Percentiles rank a stretch among this genome's conserved stretches.
Evolutionary conservation across 2,329 filamentous ascomycete species (phyloP).

Genomic region (Xylaria sp.): DNA sequence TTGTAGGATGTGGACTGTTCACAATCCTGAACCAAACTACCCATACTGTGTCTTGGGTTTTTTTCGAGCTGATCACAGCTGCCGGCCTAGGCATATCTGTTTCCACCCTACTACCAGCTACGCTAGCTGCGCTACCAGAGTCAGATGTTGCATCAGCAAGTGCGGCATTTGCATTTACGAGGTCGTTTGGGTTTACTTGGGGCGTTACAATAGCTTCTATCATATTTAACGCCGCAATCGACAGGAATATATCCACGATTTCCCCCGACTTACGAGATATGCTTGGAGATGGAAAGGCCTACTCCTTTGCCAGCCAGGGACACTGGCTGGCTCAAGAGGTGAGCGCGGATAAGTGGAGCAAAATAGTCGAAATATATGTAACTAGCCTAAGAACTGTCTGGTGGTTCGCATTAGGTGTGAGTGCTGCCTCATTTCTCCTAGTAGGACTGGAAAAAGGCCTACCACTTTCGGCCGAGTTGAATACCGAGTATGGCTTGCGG

Average conservation of each 20-base stretch:
- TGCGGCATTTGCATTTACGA: conserved; percentile 47
- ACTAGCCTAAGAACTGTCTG: conserved; percentile 10
- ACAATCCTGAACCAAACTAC: conserved; percentile 43
- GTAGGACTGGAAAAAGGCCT: too few species aligned
- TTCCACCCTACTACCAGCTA: conserved; percentile 43
- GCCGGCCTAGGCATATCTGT: conserved; percentile 43
- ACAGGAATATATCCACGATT: conserved; percentile 27
- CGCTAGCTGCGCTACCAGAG: conserved; percentile 47
- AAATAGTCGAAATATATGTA: neutral
- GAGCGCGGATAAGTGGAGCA: neutral
- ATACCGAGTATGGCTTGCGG: too few species aligned
- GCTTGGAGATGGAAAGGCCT: neutral
- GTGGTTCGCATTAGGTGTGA: too few species aligned
- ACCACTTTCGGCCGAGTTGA: too few species aligned
- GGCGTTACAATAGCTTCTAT: conserved; percentile 46
- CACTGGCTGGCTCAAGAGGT: neutral
- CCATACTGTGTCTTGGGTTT: conserved; percentile 43
- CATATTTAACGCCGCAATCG: conserved; percentile 47
- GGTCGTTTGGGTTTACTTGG: conserved; percentile 48
- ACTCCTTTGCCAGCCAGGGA: conserved; percentile 14
- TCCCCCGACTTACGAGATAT: neutral
- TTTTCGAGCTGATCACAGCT: conserved; percentile 46
- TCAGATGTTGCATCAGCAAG: conserved; percentile 45
- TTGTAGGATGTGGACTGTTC: conserved; percentile 48
- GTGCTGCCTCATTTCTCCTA: too few species aligned